Percentiles rank a stretch among this genome's conserved stretches.
phyloP scores from a whole-genome alignment of 306 rosid genomes.

The Chamaecrista fasciculata region DNA sequence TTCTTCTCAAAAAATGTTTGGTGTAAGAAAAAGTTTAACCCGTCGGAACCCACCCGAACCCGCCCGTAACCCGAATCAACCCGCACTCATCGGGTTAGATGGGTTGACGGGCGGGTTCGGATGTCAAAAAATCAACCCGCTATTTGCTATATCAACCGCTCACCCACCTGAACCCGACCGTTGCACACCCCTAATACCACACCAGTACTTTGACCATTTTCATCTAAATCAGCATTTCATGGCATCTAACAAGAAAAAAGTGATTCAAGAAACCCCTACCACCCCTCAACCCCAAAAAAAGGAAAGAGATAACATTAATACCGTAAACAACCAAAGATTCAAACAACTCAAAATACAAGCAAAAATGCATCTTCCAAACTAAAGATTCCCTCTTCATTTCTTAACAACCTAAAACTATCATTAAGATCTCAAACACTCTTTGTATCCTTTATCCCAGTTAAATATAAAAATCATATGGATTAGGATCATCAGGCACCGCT shows the following conservation, averaged over 20 bases:
- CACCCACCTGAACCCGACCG: too few relatives aligned
- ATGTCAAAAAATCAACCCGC: too few relatives aligned
- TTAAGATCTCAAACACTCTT: slow-evolving; percentile 1
- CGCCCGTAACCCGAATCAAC: too few relatives aligned
- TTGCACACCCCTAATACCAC: too few relatives aligned
- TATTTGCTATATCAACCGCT: too few relatives aligned
- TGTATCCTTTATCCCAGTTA: neutral
- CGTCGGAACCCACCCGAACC: too few relatives aligned
- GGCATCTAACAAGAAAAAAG: neutral
- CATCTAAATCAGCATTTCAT: neutral
- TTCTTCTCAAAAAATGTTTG: too few relatives aligned
- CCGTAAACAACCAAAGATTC: slow-evolving; percentile 1
- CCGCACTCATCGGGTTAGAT: too few relatives aligned
- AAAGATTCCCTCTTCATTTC: neutral
- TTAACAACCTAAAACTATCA: slow-evolving; percentile 12
- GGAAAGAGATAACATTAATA: neutral
- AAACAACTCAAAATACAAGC: slow-evolving; percentile 6
- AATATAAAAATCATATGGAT: neutral
- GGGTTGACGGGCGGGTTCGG: too few relatives aligned
- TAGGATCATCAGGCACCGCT: neutral
- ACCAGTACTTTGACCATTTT: neutral
- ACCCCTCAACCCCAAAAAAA: neutral
- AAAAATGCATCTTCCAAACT: slow-evolving; percentile 1
- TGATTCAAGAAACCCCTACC: neutral
- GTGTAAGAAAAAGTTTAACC: too few relatives aligned